Conservation (phyloP, 345 rosid species). For the Moricandia arvensis region DNA sequence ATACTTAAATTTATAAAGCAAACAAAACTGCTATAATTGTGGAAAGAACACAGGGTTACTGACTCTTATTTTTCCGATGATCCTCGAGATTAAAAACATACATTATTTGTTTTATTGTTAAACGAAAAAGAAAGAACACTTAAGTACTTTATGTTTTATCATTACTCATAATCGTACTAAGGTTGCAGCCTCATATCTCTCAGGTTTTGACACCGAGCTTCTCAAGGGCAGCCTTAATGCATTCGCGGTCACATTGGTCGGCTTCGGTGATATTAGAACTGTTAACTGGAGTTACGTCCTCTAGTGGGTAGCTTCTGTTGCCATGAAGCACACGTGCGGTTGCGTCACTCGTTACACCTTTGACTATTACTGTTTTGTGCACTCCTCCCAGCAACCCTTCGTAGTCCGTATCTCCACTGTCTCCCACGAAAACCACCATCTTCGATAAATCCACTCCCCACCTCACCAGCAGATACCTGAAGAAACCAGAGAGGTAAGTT, state of each 20-base stretch:
- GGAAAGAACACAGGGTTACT: too few relatives aligned
- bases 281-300: slow-evolving; percentile 53
- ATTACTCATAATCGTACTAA: neutral
- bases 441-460: slow-evolving; percentile 62
- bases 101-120: neutral
- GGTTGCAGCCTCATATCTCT: neutral
- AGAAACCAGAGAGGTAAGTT: slow-evolving; percentile 3
- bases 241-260: slow-evolving; percentile 29
- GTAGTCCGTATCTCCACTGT: slow-evolving; percentile 65
- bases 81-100: too few relatives aligned
- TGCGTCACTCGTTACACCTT: slow-evolving; percentile 45
- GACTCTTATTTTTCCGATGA: too few relatives aligned
- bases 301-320: slow-evolving; percentile 58
- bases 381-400: slow-evolving; percentile 67
- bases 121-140: neutral
- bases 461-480: slow-evolving; percentile 61
- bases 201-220: slow-evolving; percentile 38
- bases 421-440: slow-evolving; percentile 58
- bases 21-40: too few relatives aligned
- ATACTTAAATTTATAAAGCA: too few relatives aligned
- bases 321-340: slow-evolving; percentile 45
- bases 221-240: slow-evolving; percentile 44
- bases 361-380: slow-evolving; percentile 52
- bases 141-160: neutral
- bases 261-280: slow-evolving; percentile 43